Evolutionary conservation across 202 grass and related monocot species (phyloP).

Genomic region (Carex sylvatica): DNA sequence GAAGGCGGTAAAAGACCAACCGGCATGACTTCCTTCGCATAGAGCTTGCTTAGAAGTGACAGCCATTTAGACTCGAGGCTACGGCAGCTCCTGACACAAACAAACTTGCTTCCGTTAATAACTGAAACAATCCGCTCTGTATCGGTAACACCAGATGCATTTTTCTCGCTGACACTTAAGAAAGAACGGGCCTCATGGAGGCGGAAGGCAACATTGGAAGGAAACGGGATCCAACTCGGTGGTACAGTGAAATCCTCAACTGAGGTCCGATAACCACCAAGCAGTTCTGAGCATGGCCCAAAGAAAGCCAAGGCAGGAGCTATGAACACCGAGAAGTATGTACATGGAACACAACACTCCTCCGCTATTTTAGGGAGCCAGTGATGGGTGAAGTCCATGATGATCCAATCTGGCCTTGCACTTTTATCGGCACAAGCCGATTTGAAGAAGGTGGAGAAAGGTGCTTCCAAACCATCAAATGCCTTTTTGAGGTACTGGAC

Average conservation of each 20-base stretch:
- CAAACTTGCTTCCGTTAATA: background rate
- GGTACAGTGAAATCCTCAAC: constrained; percentile 31
- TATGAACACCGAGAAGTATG: constrained; percentile 4
- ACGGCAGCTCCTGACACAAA: constrained; percentile 31
- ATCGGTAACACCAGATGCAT: constrained; percentile 33
- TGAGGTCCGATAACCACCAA: background rate
- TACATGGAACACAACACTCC: constrained; percentile 25
- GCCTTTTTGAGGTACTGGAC: constrained; percentile 22
- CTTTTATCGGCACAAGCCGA: background rate
- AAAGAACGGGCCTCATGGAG: constrained; percentile 30
- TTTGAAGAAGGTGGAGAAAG: constrained; percentile 30
- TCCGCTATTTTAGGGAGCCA: constrained; percentile 42
- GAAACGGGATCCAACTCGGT: constrained; percentile 17
- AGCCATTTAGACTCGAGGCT: constrained; percentile 30
- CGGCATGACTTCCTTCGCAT: constrained; percentile 20
- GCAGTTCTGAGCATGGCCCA: background rate
- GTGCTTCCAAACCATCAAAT: constrained; percentile 30
- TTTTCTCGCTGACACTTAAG: background rate
- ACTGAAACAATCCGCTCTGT: background rate
- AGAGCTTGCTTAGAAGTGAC: constrained; percentile 24
- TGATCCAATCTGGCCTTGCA: constrained; percentile 39
- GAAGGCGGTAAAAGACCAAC: constrained; percentile 25
- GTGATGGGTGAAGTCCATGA: constrained; percentile 39
- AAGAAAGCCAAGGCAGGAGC: background rate
- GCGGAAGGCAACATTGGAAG: background rate